Conservation (phyloP, 768 basidiomycete species). For the Pulveroboletus sp. region DNA sequence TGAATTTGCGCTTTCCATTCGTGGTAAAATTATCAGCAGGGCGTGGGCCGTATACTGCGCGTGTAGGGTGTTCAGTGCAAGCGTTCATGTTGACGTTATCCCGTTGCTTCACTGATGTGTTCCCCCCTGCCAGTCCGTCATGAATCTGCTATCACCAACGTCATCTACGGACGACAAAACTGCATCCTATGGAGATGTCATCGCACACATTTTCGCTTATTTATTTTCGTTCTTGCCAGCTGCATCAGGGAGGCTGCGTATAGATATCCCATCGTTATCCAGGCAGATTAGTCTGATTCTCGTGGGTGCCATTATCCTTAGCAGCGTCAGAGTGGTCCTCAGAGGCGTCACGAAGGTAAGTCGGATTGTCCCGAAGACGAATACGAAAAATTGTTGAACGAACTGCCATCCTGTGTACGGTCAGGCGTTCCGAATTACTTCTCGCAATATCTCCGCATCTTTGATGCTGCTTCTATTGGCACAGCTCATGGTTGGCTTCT, state of each 20-base stretch:
- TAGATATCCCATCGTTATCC: slow-evolving; percentile 40
- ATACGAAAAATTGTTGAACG: background rate
- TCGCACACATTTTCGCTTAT: slow-evolving; percentile 41
- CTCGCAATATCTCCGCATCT: slow-evolving; percentile 66
- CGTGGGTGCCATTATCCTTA: slow-evolving; percentile 73
- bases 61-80: slow-evolving; percentile 56
- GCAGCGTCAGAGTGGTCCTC: slow-evolving; percentile 67
- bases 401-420: background rate
- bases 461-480: slow-evolving; percentile 74
- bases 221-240: slow-evolving; percentile 38
- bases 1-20: slow-evolving; percentile 50
- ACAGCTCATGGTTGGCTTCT: slow-evolving; percentile 68
- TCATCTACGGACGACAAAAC: slow-evolving; percentile 35
- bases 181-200: slow-evolving; percentile 40
- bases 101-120: slow-evolving; percentile 14
- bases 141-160: slow-evolving; percentile 33
- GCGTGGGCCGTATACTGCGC: slow-evolving; percentile 67
- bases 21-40: slow-evolving; percentile 48
- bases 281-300: slow-evolving; percentile 61
- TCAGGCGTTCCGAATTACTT: slow-evolving; percentile 60
- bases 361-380: slow-evolving; percentile 4
- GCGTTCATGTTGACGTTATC: slow-evolving; percentile 24
- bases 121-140: slow-evolving; percentile 25
- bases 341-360: slow-evolving; percentile 59
- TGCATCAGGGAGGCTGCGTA: slow-evolving; percentile 25